A percentile compares a stretch with the other conserved stretches of the same genome.
These are phyloP conservation scores for Azolla pinnata DNA, from an alignment of 75 land plant species.

Conservation along the genomic window DNA sequence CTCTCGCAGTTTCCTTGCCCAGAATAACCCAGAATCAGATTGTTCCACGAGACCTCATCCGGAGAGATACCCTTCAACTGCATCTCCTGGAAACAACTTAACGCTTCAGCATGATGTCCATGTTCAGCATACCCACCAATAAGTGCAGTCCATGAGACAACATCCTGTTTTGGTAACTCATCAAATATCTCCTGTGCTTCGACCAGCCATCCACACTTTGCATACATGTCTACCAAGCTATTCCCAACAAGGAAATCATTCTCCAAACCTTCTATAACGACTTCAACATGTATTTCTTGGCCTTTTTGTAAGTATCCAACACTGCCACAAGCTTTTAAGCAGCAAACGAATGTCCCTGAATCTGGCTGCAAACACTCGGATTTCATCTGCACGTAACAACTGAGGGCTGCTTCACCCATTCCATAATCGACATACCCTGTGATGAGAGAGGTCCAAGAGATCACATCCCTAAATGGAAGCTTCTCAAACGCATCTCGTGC, in stretches of 20 bases:
- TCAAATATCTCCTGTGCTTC: constrained; percentile 17
- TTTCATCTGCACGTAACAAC: constrained; percentile 1
- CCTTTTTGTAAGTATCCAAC: constrained; percentile 14
- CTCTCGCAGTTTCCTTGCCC: constrained; percentile 4
- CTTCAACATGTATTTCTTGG: constrained; percentile 10
- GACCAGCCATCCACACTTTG: constrained; percentile 17
- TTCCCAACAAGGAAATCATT: constrained; percentile 9
- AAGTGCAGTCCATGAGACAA: constrained; percentile 21
- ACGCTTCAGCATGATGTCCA: constrained; percentile 15
- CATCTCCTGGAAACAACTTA: constrained; percentile 14
- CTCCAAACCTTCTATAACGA: constrained; percentile 10
- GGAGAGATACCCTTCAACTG: constrained; percentile 11
- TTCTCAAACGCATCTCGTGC: constrained; percentile 7
- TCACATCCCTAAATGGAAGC: not conserved
- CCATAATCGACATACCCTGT: constrained; percentile 19
- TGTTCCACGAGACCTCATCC: constrained; percentile 17
- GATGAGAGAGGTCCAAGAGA: constrained; percentile 16
- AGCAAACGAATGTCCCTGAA: constrained; percentile 9
- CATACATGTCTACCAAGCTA: constrained; percentile 20
- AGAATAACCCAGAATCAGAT: constrained; percentile 9
- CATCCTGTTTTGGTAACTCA: constrained; percentile 8
- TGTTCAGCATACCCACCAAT: constrained; percentile 15
- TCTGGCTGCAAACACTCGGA: constrained; percentile 9
- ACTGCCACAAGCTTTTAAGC: constrained; percentile 14
- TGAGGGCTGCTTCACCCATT: constrained; percentile 1